Percentiles rank a stretch among this genome's conserved stretches.
phyloP scores from a whole-genome alignment of 805 yeast species.

The Yamadazyma insecticola region DNA sequence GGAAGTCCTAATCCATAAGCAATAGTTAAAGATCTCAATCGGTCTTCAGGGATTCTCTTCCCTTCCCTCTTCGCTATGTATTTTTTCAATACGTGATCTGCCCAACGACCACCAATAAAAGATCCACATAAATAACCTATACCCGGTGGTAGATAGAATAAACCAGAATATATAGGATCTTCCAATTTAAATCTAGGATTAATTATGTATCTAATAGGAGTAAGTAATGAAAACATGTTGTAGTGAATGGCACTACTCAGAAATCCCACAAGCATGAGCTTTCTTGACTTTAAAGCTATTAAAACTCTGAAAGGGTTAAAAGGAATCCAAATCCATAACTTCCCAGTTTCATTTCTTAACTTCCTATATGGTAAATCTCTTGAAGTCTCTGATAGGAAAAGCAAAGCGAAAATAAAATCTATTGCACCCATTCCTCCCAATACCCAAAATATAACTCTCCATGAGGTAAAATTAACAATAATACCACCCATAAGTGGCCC shows the following conservation, averaged over 20 bases:
- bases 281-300: constrained; percentile 33
- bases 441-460: constrained; percentile 51
- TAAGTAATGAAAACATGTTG: constrained; percentile 46
- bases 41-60: constrained; percentile 46
- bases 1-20: constrained; percentile 41
- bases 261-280: constrained; percentile 37
- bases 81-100: constrained; percentile 42
- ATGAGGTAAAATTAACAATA: constrained; percentile 42
- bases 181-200: constrained; percentile 48
- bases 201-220: constrained; percentile 51
- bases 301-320: constrained; percentile 44
- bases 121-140: constrained; percentile 47
- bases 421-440: constrained; percentile 39
- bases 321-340: constrained; percentile 25
- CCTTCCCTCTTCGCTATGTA: constrained; percentile 36
- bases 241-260: constrained; percentile 34
- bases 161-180: constrained; percentile 42
- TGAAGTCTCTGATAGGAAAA: constrained; percentile 44
- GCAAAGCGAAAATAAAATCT: constrained; percentile 24
- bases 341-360: constrained; percentile 4
- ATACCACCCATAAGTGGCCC: constrained; percentile 51
- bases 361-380: constrained; percentile 12
- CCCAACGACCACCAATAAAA: constrained; percentile 45
- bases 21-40: constrained; percentile 23
- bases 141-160: constrained; percentile 54